Base-by-base conservation (phyloP, 176 grass and related monocot genomes). In the Musa schizocarpa region DNA sequence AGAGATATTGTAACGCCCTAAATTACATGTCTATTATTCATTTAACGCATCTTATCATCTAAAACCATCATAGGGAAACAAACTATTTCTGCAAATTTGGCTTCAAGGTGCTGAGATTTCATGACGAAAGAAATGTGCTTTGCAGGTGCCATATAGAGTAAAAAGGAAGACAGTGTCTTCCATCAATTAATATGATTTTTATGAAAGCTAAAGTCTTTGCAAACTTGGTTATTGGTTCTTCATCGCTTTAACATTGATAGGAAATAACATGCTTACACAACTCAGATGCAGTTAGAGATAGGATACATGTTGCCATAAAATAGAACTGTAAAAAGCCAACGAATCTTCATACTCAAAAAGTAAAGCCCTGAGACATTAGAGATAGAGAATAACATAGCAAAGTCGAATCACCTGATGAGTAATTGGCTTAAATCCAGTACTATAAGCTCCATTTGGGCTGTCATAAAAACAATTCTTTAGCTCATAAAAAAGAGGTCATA, bases 371-470 rank as follows among this genome's bases (percentile, higher is more conserved):
- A 50, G 56, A 72, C 8, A 54, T 11, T 13, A 54, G 52, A 24
- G 70, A 1, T 73, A 73, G 25, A 54, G 52, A 74, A 9, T 55
- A 74, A 9, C 52, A 26, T 25, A 27, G 24, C 25, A 43, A 43
- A 69, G 20, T 48, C 29, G 5, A 67, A 24, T 77, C 71, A 92
- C 93, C 93, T 97, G 93, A 88, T 97, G 93, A 73, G 90, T 93
- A 55, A 97, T 87, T 66, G 93, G 93, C 86, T 97, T 97, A 81
- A 97, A 97, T 74, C 90, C 93, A 75, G 93, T 69, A 88, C 87
- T 97, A 83, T 97, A 97, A 68, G 93, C 93, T 83, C 93, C 93
- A 69, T 97, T 90, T 59, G 93, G 93, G 82, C 93, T 97, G 83
- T 61, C 52, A 83, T 64, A 73, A 64, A 76, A 78, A 63, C 8